Conservation (phyloP, 352 stramenopile genomes). For the Pythium aristosporum region DNA sequence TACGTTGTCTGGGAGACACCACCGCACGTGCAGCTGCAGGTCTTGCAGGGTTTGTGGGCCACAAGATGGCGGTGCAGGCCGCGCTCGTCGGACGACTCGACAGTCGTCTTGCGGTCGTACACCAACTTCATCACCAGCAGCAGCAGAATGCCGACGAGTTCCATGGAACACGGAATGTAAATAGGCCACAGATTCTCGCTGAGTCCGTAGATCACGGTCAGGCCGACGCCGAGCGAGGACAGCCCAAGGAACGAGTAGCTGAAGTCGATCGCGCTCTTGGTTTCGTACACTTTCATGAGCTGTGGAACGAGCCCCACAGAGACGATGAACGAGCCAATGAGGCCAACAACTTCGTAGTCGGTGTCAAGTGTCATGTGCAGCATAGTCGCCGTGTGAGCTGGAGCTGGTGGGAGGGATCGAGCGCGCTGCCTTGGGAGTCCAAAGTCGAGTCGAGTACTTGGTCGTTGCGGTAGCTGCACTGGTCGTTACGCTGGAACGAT, state of each 20-base stretch:
- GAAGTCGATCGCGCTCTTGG: conserved; percentile 60
- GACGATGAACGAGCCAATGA: conserved; percentile 56
- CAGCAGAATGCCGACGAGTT: conserved; percentile 36
- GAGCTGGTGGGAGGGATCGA: too few relatives aligned
- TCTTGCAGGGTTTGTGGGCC: neutral
- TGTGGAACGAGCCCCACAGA: conserved; percentile 55
- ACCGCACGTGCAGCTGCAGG: conserved; percentile 1
- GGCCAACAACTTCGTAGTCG: neutral
- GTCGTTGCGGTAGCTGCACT: neutral
- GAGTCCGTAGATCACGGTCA: conserved; percentile 49
- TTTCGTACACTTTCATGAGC: conserved; percentile 58
- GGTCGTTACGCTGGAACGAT: neutral
- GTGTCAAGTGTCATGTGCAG: neutral
- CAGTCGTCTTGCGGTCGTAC: conserved; percentile 21
- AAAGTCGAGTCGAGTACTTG: too few relatives aligned
- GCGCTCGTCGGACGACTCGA: neutral
- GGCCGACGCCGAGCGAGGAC: conserved; percentile 39
- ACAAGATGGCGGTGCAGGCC: conserved; percentile 1
- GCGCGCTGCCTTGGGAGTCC: too few relatives aligned
- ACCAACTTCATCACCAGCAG: conserved; percentile 50
- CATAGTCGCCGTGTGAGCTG: too few relatives aligned
- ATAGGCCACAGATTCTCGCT: conserved; percentile 54
- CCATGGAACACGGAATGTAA: conserved; percentile 51
- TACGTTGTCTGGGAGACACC: neutral
- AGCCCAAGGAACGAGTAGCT: conserved; percentile 47